These are phyloP conservation scores for Knoxdaviesia capensis DNA, from an alignment of 2,329 filamentous ascomycete species.

Conservation along the genomic window DNA sequence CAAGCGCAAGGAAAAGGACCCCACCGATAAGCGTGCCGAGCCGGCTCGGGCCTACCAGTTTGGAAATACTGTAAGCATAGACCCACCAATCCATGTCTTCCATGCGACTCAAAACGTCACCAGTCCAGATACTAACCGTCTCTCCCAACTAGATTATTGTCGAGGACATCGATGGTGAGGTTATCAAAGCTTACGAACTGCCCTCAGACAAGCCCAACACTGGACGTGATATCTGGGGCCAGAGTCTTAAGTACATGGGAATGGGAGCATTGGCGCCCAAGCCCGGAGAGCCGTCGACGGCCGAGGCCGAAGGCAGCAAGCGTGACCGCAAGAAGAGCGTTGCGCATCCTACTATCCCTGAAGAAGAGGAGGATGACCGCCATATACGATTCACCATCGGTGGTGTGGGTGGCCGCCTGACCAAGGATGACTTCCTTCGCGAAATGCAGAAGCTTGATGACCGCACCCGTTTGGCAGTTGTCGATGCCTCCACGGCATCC, in stretches of 20 bases:
- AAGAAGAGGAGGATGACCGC: slow-evolving; percentile 44
- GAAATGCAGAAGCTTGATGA: slow-evolving; percentile 55
- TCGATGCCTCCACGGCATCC: slow-evolving; percentile 28
- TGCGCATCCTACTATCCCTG: slow-evolving; percentile 13
- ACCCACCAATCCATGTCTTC: neutral
- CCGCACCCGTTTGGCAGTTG: slow-evolving; percentile 34
- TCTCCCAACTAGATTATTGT: slow-evolving; percentile 45
- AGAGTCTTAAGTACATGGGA: slow-evolving; percentile 33
- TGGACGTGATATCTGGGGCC: slow-evolving; percentile 17
- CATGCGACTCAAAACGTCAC: neutral
- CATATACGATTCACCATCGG: slow-evolving; percentile 59
- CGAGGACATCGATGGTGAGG: slow-evolving; percentile 70
- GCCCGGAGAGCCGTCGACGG: slow-evolving; percentile 6
- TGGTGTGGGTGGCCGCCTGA: slow-evolving; percentile 54
- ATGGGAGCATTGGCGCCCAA: slow-evolving; percentile 13
- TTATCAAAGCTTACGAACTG: slow-evolving; percentile 67
- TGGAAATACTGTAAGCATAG: slow-evolving; percentile 45
- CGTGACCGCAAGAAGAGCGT: too few species aligned
- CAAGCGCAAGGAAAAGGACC: slow-evolving; percentile 39
- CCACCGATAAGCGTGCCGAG: slow-evolving; percentile 36
- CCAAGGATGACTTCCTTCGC: slow-evolving; percentile 58
- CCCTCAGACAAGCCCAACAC: slow-evolving; percentile 30
- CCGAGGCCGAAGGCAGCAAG: slow-evolving; percentile 7
- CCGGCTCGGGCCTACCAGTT: slow-evolving; percentile 73
- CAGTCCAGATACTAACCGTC: slow-evolving; percentile 9